Evolutionary conservation across 2,329 filamentous ascomycete species (phyloP).

Genomic region (Exophiala bonariae): DNA sequence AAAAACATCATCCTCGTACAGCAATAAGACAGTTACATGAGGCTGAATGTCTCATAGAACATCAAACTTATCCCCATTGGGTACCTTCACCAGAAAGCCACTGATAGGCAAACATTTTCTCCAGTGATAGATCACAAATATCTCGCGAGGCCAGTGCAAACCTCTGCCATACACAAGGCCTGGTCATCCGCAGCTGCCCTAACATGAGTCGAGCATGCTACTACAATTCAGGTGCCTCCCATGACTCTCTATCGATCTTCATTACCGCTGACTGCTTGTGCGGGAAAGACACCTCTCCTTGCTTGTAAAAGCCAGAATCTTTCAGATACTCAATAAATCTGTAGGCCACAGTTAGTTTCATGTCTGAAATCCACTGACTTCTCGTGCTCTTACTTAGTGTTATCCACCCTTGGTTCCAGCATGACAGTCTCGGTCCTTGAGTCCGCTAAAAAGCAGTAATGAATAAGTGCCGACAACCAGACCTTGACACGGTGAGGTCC

Average conservation of each 20-base stretch:
- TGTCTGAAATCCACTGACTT: no score
- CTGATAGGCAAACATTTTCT: no score
- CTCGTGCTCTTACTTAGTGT: conserved; percentile 69
- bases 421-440: conserved; percentile 78
- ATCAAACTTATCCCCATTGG: no score
- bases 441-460: conserved; percentile 78
- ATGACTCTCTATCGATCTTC: conserved; percentile 75
- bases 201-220: no score
- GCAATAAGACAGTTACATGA: no score
- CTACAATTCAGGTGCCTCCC: conserved; percentile 62
- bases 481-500: conserved; percentile 72
- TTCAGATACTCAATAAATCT: conserved; percentile 73
- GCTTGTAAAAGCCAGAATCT: conserved; percentile 76
- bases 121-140: no score
- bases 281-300: conserved; percentile 81
- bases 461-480: conserved; percentile 85
- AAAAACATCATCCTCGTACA: no score
- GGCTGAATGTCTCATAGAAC: no score
- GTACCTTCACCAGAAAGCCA: no score
- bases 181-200: no score
- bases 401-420: conserved; percentile 89
- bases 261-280: conserved; percentile 92
- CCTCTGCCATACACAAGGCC: no score
- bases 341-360: conserved; percentile 22
- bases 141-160: no score